phyloP scores from a whole-genome alignment of 352 stramenopile species.

The Pythium utonaiense region DNA sequence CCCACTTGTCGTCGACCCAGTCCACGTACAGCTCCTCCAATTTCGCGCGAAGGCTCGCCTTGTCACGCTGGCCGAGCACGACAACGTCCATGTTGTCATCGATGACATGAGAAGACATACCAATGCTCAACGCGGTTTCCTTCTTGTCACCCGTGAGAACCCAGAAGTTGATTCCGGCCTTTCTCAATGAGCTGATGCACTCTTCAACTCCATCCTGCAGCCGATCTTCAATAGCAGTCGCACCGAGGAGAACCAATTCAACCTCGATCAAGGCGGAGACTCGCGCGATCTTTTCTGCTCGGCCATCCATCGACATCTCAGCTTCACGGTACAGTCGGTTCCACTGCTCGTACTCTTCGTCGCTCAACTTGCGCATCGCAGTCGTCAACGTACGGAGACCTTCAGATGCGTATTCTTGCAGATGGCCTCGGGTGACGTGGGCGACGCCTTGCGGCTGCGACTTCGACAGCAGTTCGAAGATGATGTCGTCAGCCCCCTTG shows the following conservation, averaged over 20 bases:
- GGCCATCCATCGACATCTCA: conserved; percentile 68
- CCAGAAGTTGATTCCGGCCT: conserved; percentile 96
- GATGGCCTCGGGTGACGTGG: conserved; percentile 75
- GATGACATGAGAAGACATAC: conserved; percentile 88
- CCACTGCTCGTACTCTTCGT: conserved; percentile 78
- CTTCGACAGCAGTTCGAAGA: conserved; percentile 71
- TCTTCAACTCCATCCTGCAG: conserved; percentile 92
- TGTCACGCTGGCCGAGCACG: conserved; percentile 78
- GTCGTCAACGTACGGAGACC: conserved; percentile 74
- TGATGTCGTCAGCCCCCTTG: conserved; percentile 78
- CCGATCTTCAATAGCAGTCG: conserved; percentile 92
- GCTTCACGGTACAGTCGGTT: conserved; percentile 65
- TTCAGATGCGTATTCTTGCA: conserved; percentile 80
- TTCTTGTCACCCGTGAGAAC: conserved; percentile 93
- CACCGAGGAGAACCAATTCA: conserved; percentile 83
- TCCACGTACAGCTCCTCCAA: conserved; percentile 86
- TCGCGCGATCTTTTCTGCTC: conserved; percentile 69
- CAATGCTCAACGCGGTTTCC: conserved; percentile 84
- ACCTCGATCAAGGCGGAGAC: conserved; percentile 83
- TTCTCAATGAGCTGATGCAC: conserved; percentile 88
- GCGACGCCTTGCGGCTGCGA: conserved; percentile 70
- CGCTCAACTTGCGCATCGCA: conserved; percentile 59
- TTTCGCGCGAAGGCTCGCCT: conserved; percentile 63
- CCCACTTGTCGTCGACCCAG: conserved; percentile 86
- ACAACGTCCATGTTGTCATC: conserved; percentile 90